These are phyloP conservation scores for Periconia macrospinosa DNA, from an alignment of 2,329 filamentous ascomycete species.

Conservation along the genomic window DNA sequence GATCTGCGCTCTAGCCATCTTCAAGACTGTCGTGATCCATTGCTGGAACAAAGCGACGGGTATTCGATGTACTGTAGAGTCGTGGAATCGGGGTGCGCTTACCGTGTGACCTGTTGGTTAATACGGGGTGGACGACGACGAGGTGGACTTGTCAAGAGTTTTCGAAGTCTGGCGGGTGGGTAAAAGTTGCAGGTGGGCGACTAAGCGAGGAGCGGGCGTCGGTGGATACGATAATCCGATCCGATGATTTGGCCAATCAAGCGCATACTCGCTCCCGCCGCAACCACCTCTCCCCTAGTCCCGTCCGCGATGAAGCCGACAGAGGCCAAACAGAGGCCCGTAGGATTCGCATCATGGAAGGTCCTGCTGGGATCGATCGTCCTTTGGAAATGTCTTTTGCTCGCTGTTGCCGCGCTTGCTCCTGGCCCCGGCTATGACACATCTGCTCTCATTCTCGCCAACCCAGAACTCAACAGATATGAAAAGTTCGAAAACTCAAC, in stretches of 20 bases:
- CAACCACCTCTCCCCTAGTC: not conserved
- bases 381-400: conserved; percentile 68
- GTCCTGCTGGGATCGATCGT: conserved; percentile 50
- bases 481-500: conserved; percentile 17
- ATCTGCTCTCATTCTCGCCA: conserved; percentile 62
- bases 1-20: conserved; percentile 43
- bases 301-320: not conserved
- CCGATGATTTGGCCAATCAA: not conserved
- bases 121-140: conserved; percentile 40
- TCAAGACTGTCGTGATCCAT: conserved; percentile 34
- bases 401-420: conserved; percentile 62
- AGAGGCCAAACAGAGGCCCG: not conserved
- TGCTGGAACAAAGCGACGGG: conserved; percentile 31
- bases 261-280: not conserved
- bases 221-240: conserved; percentile 17
- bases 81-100: conserved; percentile 37
- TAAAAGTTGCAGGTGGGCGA: conserved; percentile 18
- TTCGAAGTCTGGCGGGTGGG: conserved; percentile 17
- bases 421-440: conserved; percentile 74
- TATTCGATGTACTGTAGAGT: conserved; percentile 31
- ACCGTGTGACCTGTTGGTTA: conserved; percentile 32
- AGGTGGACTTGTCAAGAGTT: conserved; percentile 30
- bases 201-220: conserved; percentile 20
- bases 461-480: conserved; percentile 22
- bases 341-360: not conserved